These are phyloP conservation scores for Fusarium nygamai DNA, from an alignment of 2,329 filamentous ascomycete species.

Conservation along the genomic window DNA sequence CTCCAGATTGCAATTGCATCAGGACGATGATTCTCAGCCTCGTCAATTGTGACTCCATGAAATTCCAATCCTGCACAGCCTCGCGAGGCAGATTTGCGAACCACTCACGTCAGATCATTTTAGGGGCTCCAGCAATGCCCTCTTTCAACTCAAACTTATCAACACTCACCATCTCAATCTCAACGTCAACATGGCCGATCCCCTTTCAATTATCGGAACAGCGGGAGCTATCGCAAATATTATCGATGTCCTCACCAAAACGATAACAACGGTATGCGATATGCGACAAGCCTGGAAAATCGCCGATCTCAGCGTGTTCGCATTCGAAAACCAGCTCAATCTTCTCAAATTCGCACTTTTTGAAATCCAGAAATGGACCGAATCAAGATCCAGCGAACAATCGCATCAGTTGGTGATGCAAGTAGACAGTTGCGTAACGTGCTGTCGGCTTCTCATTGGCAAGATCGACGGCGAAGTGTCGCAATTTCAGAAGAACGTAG, in stretches of 20 bases:
- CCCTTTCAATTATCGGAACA: not conserved
- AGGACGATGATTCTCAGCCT: not conserved
- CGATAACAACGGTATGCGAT: not conserved
- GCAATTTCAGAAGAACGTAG: not conserved
- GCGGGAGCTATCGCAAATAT: not conserved
- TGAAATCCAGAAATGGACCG: not conserved
- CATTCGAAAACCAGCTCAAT: not conserved
- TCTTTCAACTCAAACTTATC: too few relatives aligned
- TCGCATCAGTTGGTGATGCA: not conserved
- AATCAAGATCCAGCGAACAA: not conserved
- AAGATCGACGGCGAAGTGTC: not conserved
- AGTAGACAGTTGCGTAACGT: not conserved
- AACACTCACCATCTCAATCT: rapidly evolving
- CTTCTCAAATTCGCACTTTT: not conserved
- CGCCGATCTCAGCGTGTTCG: not conserved
- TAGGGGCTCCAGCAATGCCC: too few relatives aligned
- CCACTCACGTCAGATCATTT: not conserved
- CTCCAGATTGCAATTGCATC: too few relatives aligned
- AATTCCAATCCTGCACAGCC: not conserved
- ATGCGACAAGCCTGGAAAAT: not conserved
- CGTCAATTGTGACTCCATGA: not conserved
- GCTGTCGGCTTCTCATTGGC: not conserved
- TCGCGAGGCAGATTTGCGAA: not conserved
- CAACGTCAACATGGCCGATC: not conserved
- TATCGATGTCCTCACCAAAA: not conserved